Base-by-base conservation (phyloP, 495 filamentous ascomycete species). In the Xylaria venustula region DNA sequence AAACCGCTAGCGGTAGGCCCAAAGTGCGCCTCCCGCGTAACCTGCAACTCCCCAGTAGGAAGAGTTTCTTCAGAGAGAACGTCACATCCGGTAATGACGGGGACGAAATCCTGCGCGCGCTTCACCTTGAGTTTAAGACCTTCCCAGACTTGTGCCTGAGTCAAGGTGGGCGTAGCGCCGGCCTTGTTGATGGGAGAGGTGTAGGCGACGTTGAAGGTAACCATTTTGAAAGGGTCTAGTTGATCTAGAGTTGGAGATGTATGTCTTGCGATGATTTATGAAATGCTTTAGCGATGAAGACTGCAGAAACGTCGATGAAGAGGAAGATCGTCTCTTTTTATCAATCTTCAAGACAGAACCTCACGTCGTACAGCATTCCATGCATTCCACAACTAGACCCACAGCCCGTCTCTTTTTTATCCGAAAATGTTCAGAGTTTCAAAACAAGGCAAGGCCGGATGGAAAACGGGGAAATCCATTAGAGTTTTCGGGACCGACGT, bases 171-270 rank as follows among this genome's bases (percentile, higher is more conserved):
- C 32, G 53, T 22, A 17, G 59, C 56, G 45, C 61, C 63, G 15
- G 66, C 28, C 8, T 65, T 71, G 72, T 79, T 79, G 67, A 79
- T 67, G 32, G 73, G 75, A 2, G 73, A 67, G 15, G 73, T 76
- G 69, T 76, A 78, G 59, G 68, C 73, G 20, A 77, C 59, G 66
- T 77, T 76, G 62, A 76, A 50, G 49, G 64, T 67, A 19, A 71
- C 65, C 75, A 78, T 77, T 51, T 66, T 70, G 56, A 28, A 12
- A 23, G 14, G 41, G 7, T 45, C n/a, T n/a, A n/a, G 5, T 17
- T 37, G 0, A 6, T 8, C 37, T 11, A 8, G 46, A 28, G 11
- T 32, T 14, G 7, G 23, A 3, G 14, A 40, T 7, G 23, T 42
- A 22, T 8, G 11, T 8, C 9, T 58, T 2, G 25, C 25, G 20